These are phyloP conservation scores for Nadsonia commutata DNA, from an alignment of 1,139 yeast species.

Conservation along the genomic window DNA sequence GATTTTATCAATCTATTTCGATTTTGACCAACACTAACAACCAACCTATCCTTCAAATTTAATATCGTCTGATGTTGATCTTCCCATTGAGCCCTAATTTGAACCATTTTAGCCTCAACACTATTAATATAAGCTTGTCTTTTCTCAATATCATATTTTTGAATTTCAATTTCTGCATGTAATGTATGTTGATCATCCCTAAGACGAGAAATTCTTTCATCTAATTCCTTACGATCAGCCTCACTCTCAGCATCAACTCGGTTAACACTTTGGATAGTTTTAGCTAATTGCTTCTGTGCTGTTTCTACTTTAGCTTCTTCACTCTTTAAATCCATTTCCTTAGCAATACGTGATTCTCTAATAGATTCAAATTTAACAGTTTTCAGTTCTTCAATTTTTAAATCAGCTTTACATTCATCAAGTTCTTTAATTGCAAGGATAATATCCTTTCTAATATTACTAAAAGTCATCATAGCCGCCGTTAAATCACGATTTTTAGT, in stretches of 20 bases:
- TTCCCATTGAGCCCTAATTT: not conserved
- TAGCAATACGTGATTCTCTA: not conserved
- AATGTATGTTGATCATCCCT: not conserved
- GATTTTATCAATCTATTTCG: not conserved
- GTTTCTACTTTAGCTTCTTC: not conserved
- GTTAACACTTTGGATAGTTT: not conserved
- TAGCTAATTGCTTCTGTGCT: not conserved
- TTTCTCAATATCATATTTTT: not conserved
- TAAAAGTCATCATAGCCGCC: not conserved
- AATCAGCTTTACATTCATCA: not conserved
- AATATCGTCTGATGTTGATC: not conserved
- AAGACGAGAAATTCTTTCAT: not conserved
- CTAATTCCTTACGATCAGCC: not conserved
- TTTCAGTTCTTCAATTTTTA: not conserved
- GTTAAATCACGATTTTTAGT: not conserved
- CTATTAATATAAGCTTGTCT: not conserved
- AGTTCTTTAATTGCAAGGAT: not conserved
- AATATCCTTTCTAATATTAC: not conserved
- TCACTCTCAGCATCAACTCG: not conserved
- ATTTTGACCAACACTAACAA: not conserved
- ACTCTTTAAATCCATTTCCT: not conserved
- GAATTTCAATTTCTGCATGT: not conserved
- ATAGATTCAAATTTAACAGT: not conserved
- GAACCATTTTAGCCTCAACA: not conserved
- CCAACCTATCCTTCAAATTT: not conserved